Conservation (phyloP, 2,329 filamentous ascomycete genomes). For the Fusarium pilosicola region DNA sequence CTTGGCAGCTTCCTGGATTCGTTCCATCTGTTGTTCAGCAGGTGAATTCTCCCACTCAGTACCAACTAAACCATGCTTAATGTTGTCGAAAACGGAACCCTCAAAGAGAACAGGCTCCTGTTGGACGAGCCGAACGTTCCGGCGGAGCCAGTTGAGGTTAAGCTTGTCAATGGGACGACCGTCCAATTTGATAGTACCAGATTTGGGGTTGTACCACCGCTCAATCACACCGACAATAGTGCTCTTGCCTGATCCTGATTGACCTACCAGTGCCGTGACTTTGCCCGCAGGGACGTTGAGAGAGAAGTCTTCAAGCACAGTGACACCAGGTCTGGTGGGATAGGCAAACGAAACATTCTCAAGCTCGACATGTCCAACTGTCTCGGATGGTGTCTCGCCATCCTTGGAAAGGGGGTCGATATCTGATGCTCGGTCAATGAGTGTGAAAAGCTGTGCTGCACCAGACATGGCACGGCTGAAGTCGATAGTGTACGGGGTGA, state of each 20-base stretch:
- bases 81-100: slow-evolving; percentile 64
- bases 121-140: slow-evolving; percentile 52
- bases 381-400: slow-evolving; percentile 46
- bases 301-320: slow-evolving; percentile 55
- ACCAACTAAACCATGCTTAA: slow-evolving; percentile 60
- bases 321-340: slow-evolving; percentile 54
- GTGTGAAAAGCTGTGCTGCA: slow-evolving; percentile 49
- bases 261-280: slow-evolving; percentile 54
- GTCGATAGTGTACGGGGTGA: slow-evolving; percentile 52
- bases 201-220: slow-evolving; percentile 51
- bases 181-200: slow-evolving; percentile 51
- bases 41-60: slow-evolving; percentile 51
- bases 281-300: slow-evolving; percentile 57
- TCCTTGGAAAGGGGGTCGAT: slow-evolving; percentile 50
- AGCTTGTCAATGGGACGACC: slow-evolving; percentile 48
- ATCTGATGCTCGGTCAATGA: slow-evolving; percentile 51
- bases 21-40: slow-evolving; percentile 54
- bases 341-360: slow-evolving; percentile 57
- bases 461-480: slow-evolving; percentile 52
- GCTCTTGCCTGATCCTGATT: slow-evolving; percentile 53
- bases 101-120: slow-evolving; percentile 58
- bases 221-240: slow-evolving; percentile 54
- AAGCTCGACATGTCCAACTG: slow-evolving; percentile 50
- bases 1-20: slow-evolving; percentile 58
- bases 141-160: slow-evolving; percentile 53